Percentiles rank a stretch among this genome's conserved stretches.
Conservation (phyloP, 768 basidiomycete genomes). For the Suillus bovinus region DNA sequence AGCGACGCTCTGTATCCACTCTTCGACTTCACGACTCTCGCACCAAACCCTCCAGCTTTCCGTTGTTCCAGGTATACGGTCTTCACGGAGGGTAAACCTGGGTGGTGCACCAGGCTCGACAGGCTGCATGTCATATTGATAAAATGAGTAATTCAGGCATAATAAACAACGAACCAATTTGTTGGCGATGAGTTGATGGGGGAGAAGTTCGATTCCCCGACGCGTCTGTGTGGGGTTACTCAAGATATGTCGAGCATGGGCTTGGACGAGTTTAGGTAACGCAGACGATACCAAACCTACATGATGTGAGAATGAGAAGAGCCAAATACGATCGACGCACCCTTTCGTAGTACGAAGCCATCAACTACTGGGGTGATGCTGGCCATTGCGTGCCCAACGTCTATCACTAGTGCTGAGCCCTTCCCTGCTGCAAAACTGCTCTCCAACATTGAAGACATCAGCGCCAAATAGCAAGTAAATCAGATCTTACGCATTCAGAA, state of each 20-base stretch:
- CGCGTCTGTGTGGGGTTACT: constrained; percentile 49
- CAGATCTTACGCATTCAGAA: constrained; percentile 76
- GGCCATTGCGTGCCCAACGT: constrained; percentile 86
- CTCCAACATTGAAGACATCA: constrained; percentile 11
- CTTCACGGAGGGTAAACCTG: constrained; percentile 70
- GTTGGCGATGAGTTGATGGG: constrained; percentile 89
- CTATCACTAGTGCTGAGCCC: constrained; percentile 95
- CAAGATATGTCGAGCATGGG: constrained; percentile 72
- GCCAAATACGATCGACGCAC: constrained; percentile 36
- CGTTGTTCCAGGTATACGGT: constrained; percentile 71
- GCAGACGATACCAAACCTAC: constrained; percentile 77
- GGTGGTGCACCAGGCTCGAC: constrained; percentile 71
- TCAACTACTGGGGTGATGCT: constrained; percentile 96
- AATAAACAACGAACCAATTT: constrained; percentile 52
- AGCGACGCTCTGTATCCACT: constrained; percentile 89
- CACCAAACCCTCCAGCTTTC: constrained; percentile 82
- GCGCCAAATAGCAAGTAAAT: constrained; percentile 7
- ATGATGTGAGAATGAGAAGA: background rate
- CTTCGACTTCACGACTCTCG: constrained; percentile 82
- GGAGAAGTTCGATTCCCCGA: constrained; percentile 64
- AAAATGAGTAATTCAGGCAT: constrained; percentile 10
- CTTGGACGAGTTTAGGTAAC: constrained; percentile 78
- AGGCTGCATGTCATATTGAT: constrained; percentile 44
- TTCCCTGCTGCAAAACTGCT: constrained; percentile 92
- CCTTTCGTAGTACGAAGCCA: constrained; percentile 96